phyloP scores from a whole-genome alignment of 768 basidiomycete genomes.

The Peribolospora baueri region DNA sequence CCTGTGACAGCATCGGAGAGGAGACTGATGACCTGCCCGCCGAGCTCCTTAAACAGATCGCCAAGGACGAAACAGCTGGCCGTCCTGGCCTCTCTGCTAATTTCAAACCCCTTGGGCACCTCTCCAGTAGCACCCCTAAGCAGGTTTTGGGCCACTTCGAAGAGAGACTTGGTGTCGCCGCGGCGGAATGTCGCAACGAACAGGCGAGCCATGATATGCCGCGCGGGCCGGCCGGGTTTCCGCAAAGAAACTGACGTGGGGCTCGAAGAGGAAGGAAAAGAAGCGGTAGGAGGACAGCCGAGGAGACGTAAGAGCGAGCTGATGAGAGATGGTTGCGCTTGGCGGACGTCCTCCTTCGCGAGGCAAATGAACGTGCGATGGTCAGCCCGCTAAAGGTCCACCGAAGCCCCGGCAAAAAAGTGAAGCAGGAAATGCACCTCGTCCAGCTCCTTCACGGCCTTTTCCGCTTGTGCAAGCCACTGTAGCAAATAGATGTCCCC shows the following conservation, averaged over 20 bases:
- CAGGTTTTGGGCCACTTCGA: slow-evolving; percentile 59
- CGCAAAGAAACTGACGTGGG: too few species aligned
- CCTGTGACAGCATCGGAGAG: slow-evolving; percentile 56
- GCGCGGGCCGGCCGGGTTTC: slow-evolving; percentile 58
- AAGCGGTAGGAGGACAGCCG: slow-evolving; percentile 26
- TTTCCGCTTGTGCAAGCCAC: slow-evolving; percentile 49
- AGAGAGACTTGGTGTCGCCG: slow-evolving; percentile 61
- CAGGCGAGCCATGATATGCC: slow-evolving; percentile 55
- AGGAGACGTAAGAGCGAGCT: slow-evolving; percentile 42
- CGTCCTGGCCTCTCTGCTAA: slow-evolving; percentile 45
- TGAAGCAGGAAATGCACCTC: slow-evolving; percentile 18
- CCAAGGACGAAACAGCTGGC: slow-evolving; percentile 26
- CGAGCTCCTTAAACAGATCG: slow-evolving; percentile 63
- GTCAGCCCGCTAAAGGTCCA: not conserved
- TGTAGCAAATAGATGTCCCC: slow-evolving; percentile 63
- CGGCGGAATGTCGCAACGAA: slow-evolving; percentile 45
- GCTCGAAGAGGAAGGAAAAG: slow-evolving; percentile 29
- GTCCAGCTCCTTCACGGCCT: slow-evolving; percentile 27
- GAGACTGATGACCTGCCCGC: slow-evolving; percentile 82
- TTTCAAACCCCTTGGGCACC: slow-evolving; percentile 34
- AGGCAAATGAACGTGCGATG: not conserved
- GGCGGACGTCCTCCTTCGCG: not conserved
- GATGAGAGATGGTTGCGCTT: slow-evolving; percentile 35
- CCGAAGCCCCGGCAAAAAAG: not conserved
- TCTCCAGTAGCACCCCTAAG: slow-evolving; percentile 35